phyloP scores from a whole-genome alignment of 1,139 yeast genomes.

The Lodderomyces theae region DNA sequence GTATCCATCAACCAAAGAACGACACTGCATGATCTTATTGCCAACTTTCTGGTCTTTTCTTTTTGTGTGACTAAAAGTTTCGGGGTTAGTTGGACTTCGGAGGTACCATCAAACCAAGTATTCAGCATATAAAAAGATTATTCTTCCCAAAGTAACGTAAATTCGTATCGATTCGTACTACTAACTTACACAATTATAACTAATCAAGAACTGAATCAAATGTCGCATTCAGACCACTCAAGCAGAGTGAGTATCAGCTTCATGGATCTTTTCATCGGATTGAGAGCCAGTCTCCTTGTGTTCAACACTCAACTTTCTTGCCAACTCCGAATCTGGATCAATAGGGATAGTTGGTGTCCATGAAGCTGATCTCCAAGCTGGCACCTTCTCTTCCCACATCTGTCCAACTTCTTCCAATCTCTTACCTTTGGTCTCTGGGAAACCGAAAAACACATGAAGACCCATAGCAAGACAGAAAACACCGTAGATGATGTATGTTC shows the following conservation, averaged over 20 bases:
- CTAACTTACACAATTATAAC: too few relatives aligned
- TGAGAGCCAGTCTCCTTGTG: slow-evolving; percentile 17
- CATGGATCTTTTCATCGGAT: slow-evolving; percentile 3
- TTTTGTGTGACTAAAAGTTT: background rate
- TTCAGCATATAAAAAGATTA: too few relatives aligned
- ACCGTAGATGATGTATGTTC: slow-evolving; percentile 45
- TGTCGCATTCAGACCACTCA: background rate
- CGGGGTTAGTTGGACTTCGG: too few relatives aligned
- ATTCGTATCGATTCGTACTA: too few relatives aligned
- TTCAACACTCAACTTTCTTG: slow-evolving; percentile 32
- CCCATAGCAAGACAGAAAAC: slow-evolving; percentile 52
- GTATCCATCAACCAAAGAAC: too few relatives aligned
- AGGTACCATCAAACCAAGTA: too few relatives aligned
- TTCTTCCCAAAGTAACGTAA: too few relatives aligned
- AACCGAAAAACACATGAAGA: slow-evolving; percentile 63
- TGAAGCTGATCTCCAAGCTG: slow-evolving; percentile 55
- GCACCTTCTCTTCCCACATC: slow-evolving; percentile 55
- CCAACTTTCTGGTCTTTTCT: background rate
- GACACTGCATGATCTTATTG: background rate
- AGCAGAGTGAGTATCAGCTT: slow-evolving; percentile 2
- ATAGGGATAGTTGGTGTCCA: slow-evolving; percentile 43
- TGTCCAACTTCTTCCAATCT: slow-evolving; percentile 62
- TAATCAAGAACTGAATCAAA: background rate
- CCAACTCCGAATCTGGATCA: slow-evolving; percentile 41
- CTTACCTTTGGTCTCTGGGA: slow-evolving; percentile 61